phyloP scores from a whole-genome alignment of 352 stramenopile species.

The Thalassiosira mediterranea region DNA sequence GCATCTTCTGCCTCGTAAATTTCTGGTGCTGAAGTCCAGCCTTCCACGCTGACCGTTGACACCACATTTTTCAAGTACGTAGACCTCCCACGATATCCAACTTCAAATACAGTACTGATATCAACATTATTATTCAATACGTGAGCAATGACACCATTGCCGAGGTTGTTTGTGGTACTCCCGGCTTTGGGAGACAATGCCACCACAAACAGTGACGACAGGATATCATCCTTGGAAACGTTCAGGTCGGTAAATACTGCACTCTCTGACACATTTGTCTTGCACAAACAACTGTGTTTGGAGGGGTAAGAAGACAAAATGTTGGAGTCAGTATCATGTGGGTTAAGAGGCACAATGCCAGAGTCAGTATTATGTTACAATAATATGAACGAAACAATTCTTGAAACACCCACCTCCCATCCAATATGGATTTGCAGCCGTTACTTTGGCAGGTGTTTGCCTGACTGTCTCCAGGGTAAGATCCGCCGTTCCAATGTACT shows the following conservation, averaged over 20 bases:
- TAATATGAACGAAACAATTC: no score
- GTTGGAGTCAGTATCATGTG: not conserved
- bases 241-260: slow-evolving; percentile 55
- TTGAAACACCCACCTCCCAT: no score
- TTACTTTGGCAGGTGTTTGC: not conserved
- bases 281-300: slow-evolving; percentile 57
- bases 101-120: not conserved
- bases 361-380: no score
- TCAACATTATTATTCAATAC: slow-evolving; percentile 24
- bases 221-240: slow-evolving; percentile 37
- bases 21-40: not conserved
- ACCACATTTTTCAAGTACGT: not conserved
- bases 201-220: slow-evolving; percentile 55
- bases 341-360: not conserved
- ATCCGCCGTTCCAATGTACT: not conserved
- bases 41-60: not conserved
- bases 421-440: slow-evolving; percentile 37
- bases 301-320: not conserved
- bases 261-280: slow-evolving; percentile 33
- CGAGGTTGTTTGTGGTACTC: not conserved
- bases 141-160: not conserved
- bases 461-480: not conserved
- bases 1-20: not conserved
- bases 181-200: slow-evolving; percentile 28
- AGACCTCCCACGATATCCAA: not conserved